Base-by-base conservation (phyloP, 169 alveolate genomes). In the Cytauxzoon felis region DNA sequence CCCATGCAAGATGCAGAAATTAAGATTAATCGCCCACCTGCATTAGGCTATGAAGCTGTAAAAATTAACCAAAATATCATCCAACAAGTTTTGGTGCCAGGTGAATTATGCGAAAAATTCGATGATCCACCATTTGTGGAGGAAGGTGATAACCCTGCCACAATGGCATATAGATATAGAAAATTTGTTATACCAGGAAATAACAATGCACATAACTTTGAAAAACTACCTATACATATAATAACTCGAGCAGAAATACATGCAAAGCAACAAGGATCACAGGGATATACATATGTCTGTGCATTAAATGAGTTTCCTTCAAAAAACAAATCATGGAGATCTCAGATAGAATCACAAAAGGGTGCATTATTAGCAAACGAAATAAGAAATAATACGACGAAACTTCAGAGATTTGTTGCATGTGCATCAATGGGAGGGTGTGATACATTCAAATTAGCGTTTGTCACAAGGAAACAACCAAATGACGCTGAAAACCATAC, bases 361-460 rank as follows among this genome's bases (percentile, higher is more conserved):
- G 95, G 95, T 16, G 95, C 95, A 13, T 82, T 90, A 8, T 62
- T 90, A 51, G 95, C 95, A 21, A 88, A 89, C 54, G 95, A 90
- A 66, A 89, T 89, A 52, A 78, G 94, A 23, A 92, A 92, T 78
- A 92, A 92, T 80, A 91, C 95, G 2, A 79, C 91, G 29, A 90
- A 91, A 59, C 82, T 92, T 63, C 90, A 88, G 67, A 82, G 90
- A 34, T 92, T 88, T 66, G 94, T 90, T n/a, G 90, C 94, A 2
- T 87, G 90, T 43, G 96, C 96, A 42, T 54, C 83, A 30, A 76
- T 92, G 40, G 88, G 94, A 47, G 93, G 95, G n/a, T 91, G 96
- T 58, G 94, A 89, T 41, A 89, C 78, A 7, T 66, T 92, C 34
- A 88, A 90, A 52, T 87, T 92, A 42, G 96, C 94, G 9, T 92